Base-by-base conservation (phyloP, 352 stramenopile species). In the Thalassiosira sp. region DNA sequence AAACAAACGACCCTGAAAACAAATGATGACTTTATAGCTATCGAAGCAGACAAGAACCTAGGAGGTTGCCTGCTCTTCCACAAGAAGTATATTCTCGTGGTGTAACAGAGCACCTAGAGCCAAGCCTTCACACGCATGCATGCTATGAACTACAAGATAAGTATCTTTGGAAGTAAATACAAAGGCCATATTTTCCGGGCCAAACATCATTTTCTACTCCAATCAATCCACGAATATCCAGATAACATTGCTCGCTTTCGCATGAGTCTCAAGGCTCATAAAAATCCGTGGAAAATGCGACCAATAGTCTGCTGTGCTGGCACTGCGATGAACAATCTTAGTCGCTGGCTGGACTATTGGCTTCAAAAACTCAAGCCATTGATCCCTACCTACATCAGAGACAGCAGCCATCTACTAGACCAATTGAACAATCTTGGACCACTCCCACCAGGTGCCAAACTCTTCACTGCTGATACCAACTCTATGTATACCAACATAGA, bases 401-500 rank as follows among this genome's bases (percentile, higher is more conserved):
- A 69, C 35, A 52, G 24, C 18, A 24, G 5, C 3, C 13, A 61
- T 3, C 7, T 75, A 35, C 52, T 74, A 3, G 31, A 61, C 2
- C 11, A 51, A 5, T 33, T 72, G 11, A 8, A 42, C 7, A 27
- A 40, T 53, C 18, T 72, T 16, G 56, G 56, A 3, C 46, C 1
- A 46, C 5, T 72, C 13, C 66, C 66, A 31, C 0, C 45, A 1
- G 42, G 35, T 37, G 66, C 66, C 11, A 35, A 31, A n/a, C 40
- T 76, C n/a, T 70, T 76, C 25, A 70, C 66, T 0, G 66, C 66
- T 1, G 56, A 76, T n/a, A 57, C 66, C 15, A 59, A 59, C 42
- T 49, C 18, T 5, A 76, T 76, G 56, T 76, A 76, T n/a, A 68
- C 66, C 0, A 51, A 70, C 48, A 76, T 76, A 24, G 56, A 76